Evolutionary conservation across 2,329 filamentous ascomycete genomes (phyloP).

Genomic region (Verticillium zaregamsianum): DNA sequence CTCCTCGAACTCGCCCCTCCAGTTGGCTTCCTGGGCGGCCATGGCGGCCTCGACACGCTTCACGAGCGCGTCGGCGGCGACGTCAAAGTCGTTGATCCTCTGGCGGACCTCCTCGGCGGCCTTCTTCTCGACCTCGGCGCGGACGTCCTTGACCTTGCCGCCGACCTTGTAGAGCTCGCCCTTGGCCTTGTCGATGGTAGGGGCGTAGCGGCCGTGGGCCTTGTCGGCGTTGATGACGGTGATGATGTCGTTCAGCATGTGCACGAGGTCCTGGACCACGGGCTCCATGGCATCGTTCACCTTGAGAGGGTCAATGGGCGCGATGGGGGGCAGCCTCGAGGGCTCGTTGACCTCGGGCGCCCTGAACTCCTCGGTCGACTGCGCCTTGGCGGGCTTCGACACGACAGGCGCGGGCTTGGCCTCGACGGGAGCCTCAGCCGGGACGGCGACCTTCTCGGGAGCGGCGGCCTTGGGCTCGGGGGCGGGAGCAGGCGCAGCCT

Average conservation of each 20-base stretch:
- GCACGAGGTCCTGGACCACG: constrained; percentile 87
- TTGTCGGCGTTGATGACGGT: constrained; percentile 86
- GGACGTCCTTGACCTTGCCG: constrained; percentile 70
- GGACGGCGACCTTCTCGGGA: constrained; percentile 16
- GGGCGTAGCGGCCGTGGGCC: constrained; percentile 70
- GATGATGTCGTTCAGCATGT: constrained; percentile 95
- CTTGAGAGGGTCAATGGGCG: constrained; percentile 73
- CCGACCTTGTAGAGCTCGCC: constrained; percentile 74
- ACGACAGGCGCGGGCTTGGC: constrained; percentile 9
- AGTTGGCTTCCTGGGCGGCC: constrained; percentile 73
- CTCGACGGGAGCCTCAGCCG: constrained; percentile 21
- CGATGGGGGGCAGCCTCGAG: constrained; percentile 57
- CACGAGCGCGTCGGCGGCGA: constrained; percentile 82
- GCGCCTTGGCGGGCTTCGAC: constrained; percentile 10
- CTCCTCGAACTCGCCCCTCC: constrained; percentile 80
- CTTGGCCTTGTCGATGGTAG: constrained; percentile 82
- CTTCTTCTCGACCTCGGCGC: constrained; percentile 62
- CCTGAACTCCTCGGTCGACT: constrained; percentile 35
- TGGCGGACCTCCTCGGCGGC: constrained; percentile 72
- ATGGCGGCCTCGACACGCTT: constrained; percentile 82
- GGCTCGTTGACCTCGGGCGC: constrained; percentile 63
- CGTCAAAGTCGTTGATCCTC: constrained; percentile 75
- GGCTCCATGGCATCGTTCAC: constrained; percentile 76
- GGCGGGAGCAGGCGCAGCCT: constrained; percentile 14
- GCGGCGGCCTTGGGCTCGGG: constrained; percentile 7